phyloP scores from a whole-genome alignment of 495 filamentous ascomycete species.

The Neurospora sp. region DNA sequence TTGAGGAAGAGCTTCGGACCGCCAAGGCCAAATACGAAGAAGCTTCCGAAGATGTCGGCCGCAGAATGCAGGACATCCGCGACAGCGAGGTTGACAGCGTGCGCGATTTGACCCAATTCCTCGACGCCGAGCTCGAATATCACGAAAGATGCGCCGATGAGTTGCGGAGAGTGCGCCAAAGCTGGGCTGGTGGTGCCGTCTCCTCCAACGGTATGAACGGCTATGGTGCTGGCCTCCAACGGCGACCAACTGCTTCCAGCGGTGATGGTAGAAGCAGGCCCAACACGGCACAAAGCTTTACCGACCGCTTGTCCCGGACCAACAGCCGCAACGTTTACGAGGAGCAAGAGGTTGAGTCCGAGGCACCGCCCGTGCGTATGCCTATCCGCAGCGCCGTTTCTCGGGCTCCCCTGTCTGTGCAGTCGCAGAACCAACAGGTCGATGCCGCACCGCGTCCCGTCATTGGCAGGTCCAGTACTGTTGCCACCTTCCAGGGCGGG shows the following conservation, averaged over 20 bases:
- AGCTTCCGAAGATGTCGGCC: conserved; percentile 81
- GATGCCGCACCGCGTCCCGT: neutral
- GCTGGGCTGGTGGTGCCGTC: conserved; percentile 25
- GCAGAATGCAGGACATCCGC: conserved; percentile 95
- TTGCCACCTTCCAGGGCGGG: conserved; percentile 7
- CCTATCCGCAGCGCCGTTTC: conserved; percentile 49
- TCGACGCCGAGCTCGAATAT: conserved; percentile 87
- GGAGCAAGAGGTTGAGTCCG: conserved; percentile 23
- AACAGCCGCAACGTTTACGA: conserved; percentile 24
- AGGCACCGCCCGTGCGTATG: conserved; percentile 39
- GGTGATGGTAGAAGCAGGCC: conserved; percentile 28
- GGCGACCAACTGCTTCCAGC: conserved; percentile 12
- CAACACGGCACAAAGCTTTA: conserved; percentile 36
- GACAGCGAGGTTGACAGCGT: conserved; percentile 81
- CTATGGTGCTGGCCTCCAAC: conserved; percentile 15
- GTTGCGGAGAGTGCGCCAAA: conserved; percentile 39
- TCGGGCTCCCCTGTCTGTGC: conserved; percentile 30
- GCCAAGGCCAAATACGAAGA: conserved; percentile 97
- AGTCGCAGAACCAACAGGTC: neutral
- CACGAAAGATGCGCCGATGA: conserved; percentile 81
- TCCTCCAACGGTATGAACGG: conserved; percentile 3
- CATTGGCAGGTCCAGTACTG: conserved; percentile 13
- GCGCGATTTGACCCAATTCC: conserved; percentile 65
- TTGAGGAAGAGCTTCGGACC: conserved; percentile 85
- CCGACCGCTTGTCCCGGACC: conserved; percentile 30